Evolutionary conservation across 345 rosid genomes (phyloP), one percentile per base, ranked within the genome.

Genomic region (Isatis tinctoria): DNA sequence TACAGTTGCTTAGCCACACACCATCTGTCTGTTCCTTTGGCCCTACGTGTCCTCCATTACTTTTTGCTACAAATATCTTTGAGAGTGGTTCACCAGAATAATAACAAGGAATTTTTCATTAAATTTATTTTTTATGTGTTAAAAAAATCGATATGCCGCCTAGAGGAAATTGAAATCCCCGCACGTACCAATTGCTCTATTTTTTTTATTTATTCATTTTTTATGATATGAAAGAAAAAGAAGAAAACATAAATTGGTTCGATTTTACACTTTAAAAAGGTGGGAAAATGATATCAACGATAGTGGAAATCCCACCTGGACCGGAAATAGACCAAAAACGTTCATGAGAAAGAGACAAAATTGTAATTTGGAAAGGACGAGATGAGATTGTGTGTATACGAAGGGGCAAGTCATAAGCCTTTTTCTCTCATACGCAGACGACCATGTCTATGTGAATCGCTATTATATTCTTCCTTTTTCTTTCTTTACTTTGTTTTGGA

Each of bases 31-130:
- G 18, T 53, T 76, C 59, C 20, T 69, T 61, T 1, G 51, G 26
- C 74, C 70, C 79, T 69, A 76, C 79, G 79, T 76, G 74, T 76
- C 79, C 51, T 69, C 65, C 70, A 76, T 76, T 61, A 69, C 65
- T 62, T 53, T 60, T 39, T 52, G 9, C 6, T 43, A 51, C 64
- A 75, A 61, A 61, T 68, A 68, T 69, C 69, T 51, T 60, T 41
- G 54, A 60, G 44, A 49, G 45, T 67, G 36, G 68, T 67, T 60
- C 62, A 60, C 37, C 53, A 67, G 62, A 67, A 67, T 67, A 59
- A 37, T 67, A 47, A 30, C 17, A 13, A 18, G 32, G 35, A 40
- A 13, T 20, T 40, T 67, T 66, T 59, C 22, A 1, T 51, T 37
- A 1, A 12, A 11, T 39, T 54, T 16, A 8, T 67, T 40, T 40